Evolutionary conservation across 441 rosid species (phyloP).

Genomic region (Codiaeum variegatum): DNA sequence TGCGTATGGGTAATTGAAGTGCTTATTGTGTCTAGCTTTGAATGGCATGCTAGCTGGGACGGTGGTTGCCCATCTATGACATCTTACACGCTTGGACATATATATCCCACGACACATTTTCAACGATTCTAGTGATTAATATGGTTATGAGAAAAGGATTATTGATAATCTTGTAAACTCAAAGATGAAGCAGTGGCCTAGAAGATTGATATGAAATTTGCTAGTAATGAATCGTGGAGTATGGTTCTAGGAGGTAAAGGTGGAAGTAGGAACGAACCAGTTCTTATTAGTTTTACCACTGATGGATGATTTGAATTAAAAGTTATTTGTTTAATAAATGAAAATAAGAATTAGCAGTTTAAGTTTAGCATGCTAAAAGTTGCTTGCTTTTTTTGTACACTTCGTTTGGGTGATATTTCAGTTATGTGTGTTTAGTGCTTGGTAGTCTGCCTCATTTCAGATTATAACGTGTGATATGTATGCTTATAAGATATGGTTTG

Average conservation of each 20-base stretch:
- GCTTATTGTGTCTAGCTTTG: background rate
- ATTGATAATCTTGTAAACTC: background rate
- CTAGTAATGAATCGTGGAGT: background rate
- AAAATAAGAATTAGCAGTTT: background rate
- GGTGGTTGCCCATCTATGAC: background rate
- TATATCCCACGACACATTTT: background rate
- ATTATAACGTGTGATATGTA: background rate
- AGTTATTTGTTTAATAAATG: background rate
- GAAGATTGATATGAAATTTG: background rate
- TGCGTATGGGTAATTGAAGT: background rate
- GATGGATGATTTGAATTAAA: conserved; percentile 2
- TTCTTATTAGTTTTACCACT: background rate
- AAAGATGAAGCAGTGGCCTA: background rate
- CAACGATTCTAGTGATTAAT: background rate
- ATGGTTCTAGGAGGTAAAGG: background rate
- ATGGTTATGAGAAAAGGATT: background rate
- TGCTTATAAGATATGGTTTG: background rate
- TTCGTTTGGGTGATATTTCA: background rate
- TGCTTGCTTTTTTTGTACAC: background rate
- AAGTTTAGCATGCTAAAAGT: background rate
- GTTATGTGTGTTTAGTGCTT: background rate
- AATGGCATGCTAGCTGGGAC: background rate
- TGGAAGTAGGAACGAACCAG: background rate
- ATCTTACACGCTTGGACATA: background rate
- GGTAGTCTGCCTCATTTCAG: background rate